phyloP scores from a whole-genome alignment of 192 early-diverging fungal species.

The Pecoramyces ruminantium region DNA sequence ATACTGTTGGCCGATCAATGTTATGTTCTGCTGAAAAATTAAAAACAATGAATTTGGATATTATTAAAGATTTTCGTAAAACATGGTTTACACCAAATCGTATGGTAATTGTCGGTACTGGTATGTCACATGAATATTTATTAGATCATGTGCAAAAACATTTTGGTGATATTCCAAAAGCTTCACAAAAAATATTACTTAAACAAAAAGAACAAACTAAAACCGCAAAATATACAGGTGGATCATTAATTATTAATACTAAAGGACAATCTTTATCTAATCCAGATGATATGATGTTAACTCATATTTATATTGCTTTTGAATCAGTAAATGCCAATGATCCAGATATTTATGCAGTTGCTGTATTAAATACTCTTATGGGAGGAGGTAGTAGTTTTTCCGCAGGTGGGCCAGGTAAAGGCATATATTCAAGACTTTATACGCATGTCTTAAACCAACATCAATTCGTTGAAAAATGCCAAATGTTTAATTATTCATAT shows the following conservation, averaged over 20 bases:
- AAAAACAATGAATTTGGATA: constrained; percentile 39
- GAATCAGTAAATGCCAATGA: constrained; percentile 64
- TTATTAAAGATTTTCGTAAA: constrained; percentile 50
- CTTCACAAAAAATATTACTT: constrained; percentile 6
- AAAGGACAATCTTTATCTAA: constrained; percentile 35
- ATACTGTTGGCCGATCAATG: constrained; percentile 67
- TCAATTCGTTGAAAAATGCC: constrained; percentile 87
- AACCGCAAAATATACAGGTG: constrained; percentile 64
- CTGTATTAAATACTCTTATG: constrained; percentile 74
- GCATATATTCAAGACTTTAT: constrained; percentile 95
- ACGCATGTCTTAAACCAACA: constrained; percentile 87
- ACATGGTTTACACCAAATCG: constrained; percentile 82
- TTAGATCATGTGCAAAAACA: constrained; percentile 47
- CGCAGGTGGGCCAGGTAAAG: constrained; percentile 95
- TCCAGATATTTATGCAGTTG: constrained; percentile 81
- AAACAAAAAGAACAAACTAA: constrained; percentile 10
- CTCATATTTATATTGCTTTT: constrained; percentile 82
- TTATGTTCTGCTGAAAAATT: constrained; percentile 54
- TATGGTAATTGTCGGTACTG: constrained; percentile 76
- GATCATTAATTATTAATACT: constrained; percentile 51
- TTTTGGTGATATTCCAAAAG: constrained; percentile 51
- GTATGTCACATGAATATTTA: constrained; percentile 68
- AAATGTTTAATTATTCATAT: constrained; percentile 81
- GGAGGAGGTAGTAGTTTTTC: constrained; percentile 94
- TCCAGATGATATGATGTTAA: constrained; percentile 35